Base-by-base conservation (phyloP, 2,329 filamentous ascomycete genomes). In the Fusarium duplospermum region DNA sequence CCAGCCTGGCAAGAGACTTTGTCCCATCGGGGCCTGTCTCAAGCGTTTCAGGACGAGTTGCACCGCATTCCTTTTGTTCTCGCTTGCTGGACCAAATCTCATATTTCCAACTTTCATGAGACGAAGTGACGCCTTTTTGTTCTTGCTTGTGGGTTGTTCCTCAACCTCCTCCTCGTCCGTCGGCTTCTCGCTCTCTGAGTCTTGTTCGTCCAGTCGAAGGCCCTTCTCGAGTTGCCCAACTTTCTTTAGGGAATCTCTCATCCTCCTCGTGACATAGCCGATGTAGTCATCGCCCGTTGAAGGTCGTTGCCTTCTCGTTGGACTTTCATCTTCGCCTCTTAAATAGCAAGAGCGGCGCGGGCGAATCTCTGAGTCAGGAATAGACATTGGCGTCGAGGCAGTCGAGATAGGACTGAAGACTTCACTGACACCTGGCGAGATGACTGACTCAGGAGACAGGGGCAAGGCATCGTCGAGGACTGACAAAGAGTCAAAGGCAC, bases 351-450 rank as follows among this genome's bases (percentile, higher is more conserved):
- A 38, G 14, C 31, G 47, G 24, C n/a, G 33, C 6, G 22, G 38
- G 3, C 36, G 20, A 20, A 29, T 22, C 18, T 52, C 27, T 5
- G 56, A 52, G 13, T 27, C 45, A 9, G 16, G 10, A 20, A 64
- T 13, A 40, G 71, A 71, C 16, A 22, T 22, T 24, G 67, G 71
- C 4, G 71, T 74, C 7, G 45, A 65, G 8, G 22, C 31, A 42
- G 35, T 6, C 16, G 52, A 69, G 6, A 33, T 4, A 2, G 64
- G 64, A 24, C 64, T 69, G 5, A 74, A 74, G 11, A 74, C 4
- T 11, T 74, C 64, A 33, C 47, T 61, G 14, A 40, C n/a, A 11
- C 20, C 47, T 35, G 68, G 71, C 29, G 71, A 72, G 10, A 57
- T 6, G 14, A 64, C 35, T 10, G 71, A 74, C 18, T 7, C 64